A percentile compares a stretch with the other conserved stretches of the same genome.
Evolutionary conservation across 208 protist species (phyloP).

Genomic region (Acanthamoeba castellanii): DNA sequence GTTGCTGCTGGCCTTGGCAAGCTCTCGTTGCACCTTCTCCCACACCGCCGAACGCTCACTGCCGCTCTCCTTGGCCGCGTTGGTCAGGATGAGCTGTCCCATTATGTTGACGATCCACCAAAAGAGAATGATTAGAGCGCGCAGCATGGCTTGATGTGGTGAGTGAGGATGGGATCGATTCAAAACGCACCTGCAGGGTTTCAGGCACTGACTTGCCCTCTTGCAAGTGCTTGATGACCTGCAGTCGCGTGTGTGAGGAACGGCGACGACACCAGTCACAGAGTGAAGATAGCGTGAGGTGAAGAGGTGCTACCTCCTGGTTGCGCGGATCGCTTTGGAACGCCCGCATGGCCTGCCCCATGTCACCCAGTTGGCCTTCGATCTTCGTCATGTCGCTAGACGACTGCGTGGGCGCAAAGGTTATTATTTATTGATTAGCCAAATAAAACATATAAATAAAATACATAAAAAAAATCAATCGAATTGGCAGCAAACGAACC

Average conservation of each 20-base stretch:
- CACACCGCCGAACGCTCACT: neutral
- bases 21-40: neutral
- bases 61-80: neutral
- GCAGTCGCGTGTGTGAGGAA: neutral
- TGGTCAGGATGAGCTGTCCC: neutral
- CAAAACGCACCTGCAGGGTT: neutral
- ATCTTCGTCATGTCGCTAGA: too few species aligned
- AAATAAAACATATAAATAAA: neutral
- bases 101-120: neutral
- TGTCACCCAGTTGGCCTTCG: neutral
- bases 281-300: neutral
- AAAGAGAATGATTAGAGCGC: neutral
- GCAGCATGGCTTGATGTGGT: neutral
- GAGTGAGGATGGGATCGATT: neutral
- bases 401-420: too few species aligned
- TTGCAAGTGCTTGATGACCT: slow-evolving; percentile 13
- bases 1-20: neutral
- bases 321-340: neutral
- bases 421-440: neutral
- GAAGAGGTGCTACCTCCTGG: neutral
- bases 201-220: neutral
- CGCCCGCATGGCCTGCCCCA: neutral
- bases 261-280: neutral
- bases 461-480: too few species aligned
- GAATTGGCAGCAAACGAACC: neutral